Evolutionary conservation across 2,329 filamentous ascomycete species (phyloP), one percentile per base, ranked within the genome.

Genomic region (Cladosporium velox): DNA sequence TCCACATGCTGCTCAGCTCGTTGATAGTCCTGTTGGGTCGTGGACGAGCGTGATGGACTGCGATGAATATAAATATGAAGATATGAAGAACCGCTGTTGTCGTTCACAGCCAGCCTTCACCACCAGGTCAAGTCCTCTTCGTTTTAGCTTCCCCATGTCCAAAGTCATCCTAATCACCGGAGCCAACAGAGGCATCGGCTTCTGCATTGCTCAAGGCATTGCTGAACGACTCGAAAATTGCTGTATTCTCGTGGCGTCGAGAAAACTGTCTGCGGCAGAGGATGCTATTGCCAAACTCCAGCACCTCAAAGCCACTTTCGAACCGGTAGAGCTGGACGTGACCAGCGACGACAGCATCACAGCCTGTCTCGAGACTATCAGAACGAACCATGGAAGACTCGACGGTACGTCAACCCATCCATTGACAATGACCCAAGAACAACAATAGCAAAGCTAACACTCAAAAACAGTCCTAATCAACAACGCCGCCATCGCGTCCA

Each of bases 401-500:
- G 75, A 77, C 65, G 66, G 69, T 67, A 49, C 52, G 64, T 18
- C 2, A 24, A 24, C 1, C 2, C 55, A 35, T 6, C 12, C n/a
- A 24, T 18, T 15, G 24, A 21, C 15, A 52, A 21, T 14, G 2
- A 34, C 18, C 14, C 51, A n/a, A 55, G 1, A 11, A 11, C 2
- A 47, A 7, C 38, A 41, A 41, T 1, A 38, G 12, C 35, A 28
- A 55, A 32, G 4, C 52, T 57, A 21, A 59, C 21, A n/a, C 38
- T 38, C 18, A 28, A 77, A 28, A 5, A 28, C 28, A 77, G 74
- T 79, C 30, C 71, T 81, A 8, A 73, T 81, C 65, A 80, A 81
- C 71, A 81, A 82, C 65, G 78, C 79, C 32, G 69, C 72, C 70
- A 66, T 80, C 71, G 72, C 75, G 69, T 14, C 72, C 71, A 52